Evolutionary conservation across 2,329 filamentous ascomycete genomes (phyloP), one percentile per base, ranked within the genome.

Genomic region (Conoideocrella luteorostrata): DNA sequence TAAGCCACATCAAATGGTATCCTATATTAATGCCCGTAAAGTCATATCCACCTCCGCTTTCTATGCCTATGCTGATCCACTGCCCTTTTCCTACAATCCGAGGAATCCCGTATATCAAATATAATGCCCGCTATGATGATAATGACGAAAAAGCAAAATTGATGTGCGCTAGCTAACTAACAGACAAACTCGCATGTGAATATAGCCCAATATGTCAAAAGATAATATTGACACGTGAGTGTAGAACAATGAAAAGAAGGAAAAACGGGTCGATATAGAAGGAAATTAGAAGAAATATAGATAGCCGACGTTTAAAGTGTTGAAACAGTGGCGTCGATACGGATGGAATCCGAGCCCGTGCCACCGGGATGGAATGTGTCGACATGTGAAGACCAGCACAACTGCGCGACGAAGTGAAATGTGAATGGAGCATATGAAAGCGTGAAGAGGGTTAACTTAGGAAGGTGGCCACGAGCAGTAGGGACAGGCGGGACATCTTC

Each of bases 1-100:
- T n/a, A 32, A 32, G 40, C 44, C 44, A 43, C 44, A 23, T 43
- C 44, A 43, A 46, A 39, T 43, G 44, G 44, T 46, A 46, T 46
- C 44, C 35, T 46, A 12, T 39, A 39, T 33, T 34, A 29, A 30
- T 40, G 35, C 29, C 7, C 13, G 29, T 18, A 30, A 13, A 10
- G 33, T 7, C 37, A 5, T 37, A 13, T 12, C 22, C 26, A 29
- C n/a, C 24, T 17, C 26, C 18, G 34, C 30, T 28, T 15, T 39
- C 32, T 35, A 45, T 20, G 10, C 21, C 12, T 9, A 45, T 37
- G 24, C 29, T 35, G 22, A 11, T 30, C 15, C 33, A 7, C n/a
- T 18, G 12, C 18, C 38, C 24, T 37, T 30, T 37, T 38, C n/a
- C 41, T 39, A 23, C 15, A 37, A 41, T 15, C 38, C 33, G 17